Conservation (phyloP, 345 rosid genomes). For the Melaleuca quinquenervia region DNA sequence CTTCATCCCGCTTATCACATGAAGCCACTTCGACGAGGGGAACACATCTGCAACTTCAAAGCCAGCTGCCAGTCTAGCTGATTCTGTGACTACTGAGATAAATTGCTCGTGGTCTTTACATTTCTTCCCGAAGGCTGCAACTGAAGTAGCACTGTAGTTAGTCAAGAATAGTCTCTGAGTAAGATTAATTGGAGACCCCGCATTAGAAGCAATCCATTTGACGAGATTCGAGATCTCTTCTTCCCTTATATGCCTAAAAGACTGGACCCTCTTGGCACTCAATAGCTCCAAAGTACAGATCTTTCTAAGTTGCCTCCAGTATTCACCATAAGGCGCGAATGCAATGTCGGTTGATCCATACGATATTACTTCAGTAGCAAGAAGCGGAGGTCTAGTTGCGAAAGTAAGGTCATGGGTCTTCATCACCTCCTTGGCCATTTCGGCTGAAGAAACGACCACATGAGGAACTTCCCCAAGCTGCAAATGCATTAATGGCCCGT, state of each 20-base stretch:
- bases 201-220: background rate
- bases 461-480: conserved; percentile 14
- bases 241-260: conserved; percentile 9
- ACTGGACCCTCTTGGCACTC: conserved; percentile 7
- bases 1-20: conserved; percentile 1
- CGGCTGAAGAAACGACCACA: conserved; percentile 11
- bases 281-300: conserved; percentile 7
- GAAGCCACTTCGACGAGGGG: conserved; percentile 14
- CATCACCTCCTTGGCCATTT: conserved; percentile 16
- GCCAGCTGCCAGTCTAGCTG: background rate
- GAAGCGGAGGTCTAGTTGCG: conserved; percentile 5
- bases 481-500: conserved; percentile 25
- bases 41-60: conserved; percentile 8
- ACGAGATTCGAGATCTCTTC: conserved; percentile 8
- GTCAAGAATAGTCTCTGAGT: conserved; percentile 2
- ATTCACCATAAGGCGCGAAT: conserved; percentile 9
- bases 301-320: conserved; percentile 16
- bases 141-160: background rate
- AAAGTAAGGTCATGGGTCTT: conserved; percentile 20
- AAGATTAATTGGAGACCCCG: conserved; percentile 8
- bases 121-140: conserved; percentile 13
- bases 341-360: conserved; percentile 1
- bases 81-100: background rate
- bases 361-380: background rate
- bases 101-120: conserved; percentile 9